Evolutionary conservation across 768 basidiomycete genomes (phyloP), one percentile per base, ranked within the genome.

Genomic region (Porpolomopsis calyptriformis): DNA sequence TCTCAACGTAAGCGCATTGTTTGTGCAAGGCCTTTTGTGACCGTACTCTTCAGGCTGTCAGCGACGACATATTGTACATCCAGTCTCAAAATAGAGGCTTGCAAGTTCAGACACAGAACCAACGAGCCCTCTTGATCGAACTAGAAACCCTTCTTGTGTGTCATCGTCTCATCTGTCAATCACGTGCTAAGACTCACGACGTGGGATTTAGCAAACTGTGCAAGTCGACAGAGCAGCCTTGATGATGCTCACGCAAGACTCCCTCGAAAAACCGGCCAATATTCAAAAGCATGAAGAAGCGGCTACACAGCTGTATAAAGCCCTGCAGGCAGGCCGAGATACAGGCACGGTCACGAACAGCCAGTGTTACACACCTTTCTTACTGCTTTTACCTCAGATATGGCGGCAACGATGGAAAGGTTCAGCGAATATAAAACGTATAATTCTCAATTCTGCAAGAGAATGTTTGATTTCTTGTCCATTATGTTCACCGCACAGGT

Each of bases 61-160:
- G 77, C 44, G 96, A 99, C 48, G 96, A 99, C 59, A 99, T 99
- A 45, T 77, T 76, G 5, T 92, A 80, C 59, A 99, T 99, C 55
- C 96, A 98, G 64, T 86, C 86, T 1, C 94, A 98, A 62, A 92
- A 94, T 59, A 78, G 93, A 39, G 96, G 96, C 52, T 69, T 99
- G 27, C 96, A 99, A 64, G 92, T 98, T 3, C 94, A 98, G 57
- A 98, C 84, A 7, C 90, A 94, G 57, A 99, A 98, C 55, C 94
- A 98, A 61, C 76, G 82, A 19, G 79, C 82, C 12, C 70, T 99
- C 7, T 64, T 98, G 34, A 71, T 67, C 25, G 96, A 98, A 60
- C 65, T 99, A 9, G 82, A 93, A 61, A 87, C 88, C 55, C 70
- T 99, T 19, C 66, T 98, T 56, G 93, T 87, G 53, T 45, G 75